Evolutionary conservation across 2,329 filamentous ascomycete genomes (phyloP).

Genomic region (Xylariaceae sp.): DNA sequence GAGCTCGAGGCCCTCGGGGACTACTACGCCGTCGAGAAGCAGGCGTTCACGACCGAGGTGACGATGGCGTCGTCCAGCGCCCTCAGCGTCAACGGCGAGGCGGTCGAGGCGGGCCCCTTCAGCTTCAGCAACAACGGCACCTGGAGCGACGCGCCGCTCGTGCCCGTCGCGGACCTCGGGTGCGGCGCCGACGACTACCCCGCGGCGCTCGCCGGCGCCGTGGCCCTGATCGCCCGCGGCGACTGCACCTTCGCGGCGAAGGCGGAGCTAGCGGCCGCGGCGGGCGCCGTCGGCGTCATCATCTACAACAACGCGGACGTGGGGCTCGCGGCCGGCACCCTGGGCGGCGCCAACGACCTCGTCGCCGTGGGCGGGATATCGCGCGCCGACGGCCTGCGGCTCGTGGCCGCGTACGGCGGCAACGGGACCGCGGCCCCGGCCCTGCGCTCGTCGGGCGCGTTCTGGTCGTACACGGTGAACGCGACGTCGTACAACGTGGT

Average conservation of each 20-base stretch:
- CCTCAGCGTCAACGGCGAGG: slow-evolving; percentile 18
- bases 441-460: slow-evolving; percentile 16
- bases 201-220: slow-evolving; percentile 40
- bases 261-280: slow-evolving; percentile 45
- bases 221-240: slow-evolving; percentile 54
- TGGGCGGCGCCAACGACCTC: slow-evolving; percentile 40
- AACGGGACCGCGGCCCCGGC: slow-evolving; percentile 5
- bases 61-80: slow-evolving; percentile 14
- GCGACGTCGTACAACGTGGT: slow-evolving; percentile 49
- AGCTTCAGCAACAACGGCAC: slow-evolving; percentile 32
- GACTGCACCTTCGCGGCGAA: slow-evolving; percentile 53
- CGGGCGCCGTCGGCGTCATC: slow-evolving; percentile 50
- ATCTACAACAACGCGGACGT: slow-evolving; percentile 53
- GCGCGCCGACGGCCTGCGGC: slow-evolving; percentile 32
- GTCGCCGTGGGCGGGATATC: slow-evolving; percentile 44
- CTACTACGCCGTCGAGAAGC: slow-evolving; percentile 28
- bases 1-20: slow-evolving; percentile 30
- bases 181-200: slow-evolving; percentile 47
- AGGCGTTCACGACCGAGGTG: slow-evolving; percentile 25
- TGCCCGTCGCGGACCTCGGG: slow-evolving; percentile 44
- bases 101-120: slow-evolving; percentile 30
- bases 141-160: slow-evolving; percentile 34
- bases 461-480: slow-evolving; percentile 23
- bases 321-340: slow-evolving; percentile 44
- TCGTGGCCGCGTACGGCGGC: slow-evolving; percentile 10